phyloP scores from a whole-genome alignment of 2,329 filamentous ascomycete genomes.

The Fusarium sp. region DNA sequence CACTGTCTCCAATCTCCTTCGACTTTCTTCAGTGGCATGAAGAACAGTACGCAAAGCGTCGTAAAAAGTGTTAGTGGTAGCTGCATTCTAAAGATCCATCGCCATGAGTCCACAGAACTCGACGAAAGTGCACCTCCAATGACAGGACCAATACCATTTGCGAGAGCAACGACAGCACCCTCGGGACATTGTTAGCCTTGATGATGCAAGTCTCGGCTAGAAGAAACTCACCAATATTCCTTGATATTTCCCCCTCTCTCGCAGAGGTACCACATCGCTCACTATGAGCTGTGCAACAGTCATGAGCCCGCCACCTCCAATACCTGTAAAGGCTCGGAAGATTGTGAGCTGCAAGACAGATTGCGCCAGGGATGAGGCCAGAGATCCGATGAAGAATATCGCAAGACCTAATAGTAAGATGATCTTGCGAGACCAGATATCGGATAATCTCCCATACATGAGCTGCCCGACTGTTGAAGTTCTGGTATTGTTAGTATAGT shows the following conservation, averaged over 20 bases:
- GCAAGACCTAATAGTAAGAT: constrained; percentile 51
- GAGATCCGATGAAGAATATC: constrained; percentile 55
- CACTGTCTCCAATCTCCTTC: constrained; percentile 60
- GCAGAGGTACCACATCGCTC: constrained; percentile 74
- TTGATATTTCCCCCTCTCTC: constrained; percentile 78
- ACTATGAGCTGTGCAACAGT: constrained; percentile 75
- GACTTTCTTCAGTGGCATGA: constrained; percentile 66
- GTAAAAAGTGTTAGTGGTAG: constrained; percentile 61
- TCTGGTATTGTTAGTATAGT: constrained; percentile 28
- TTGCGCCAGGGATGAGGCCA: constrained; percentile 54
- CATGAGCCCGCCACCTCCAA: constrained; percentile 77
- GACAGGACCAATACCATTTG: constrained; percentile 64
- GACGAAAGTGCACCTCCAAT: constrained; percentile 62
- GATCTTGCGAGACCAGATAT: constrained; percentile 58
- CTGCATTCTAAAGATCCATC: constrained; percentile 65
- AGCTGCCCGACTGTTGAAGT: constrained; percentile 59
- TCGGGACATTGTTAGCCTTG: background rate
- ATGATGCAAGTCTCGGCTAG: accelerated
- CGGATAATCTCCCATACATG: constrained; percentile 56
- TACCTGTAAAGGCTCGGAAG: constrained; percentile 55
- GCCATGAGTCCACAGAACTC: constrained; percentile 56
- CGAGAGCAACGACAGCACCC: constrained; percentile 61
- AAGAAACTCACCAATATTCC: constrained; percentile 57
- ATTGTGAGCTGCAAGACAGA: constrained; percentile 52
- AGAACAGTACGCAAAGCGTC: constrained; percentile 58